Percentiles rank a stretch among this genome's conserved stretches.
These are phyloP conservation scores for Hypoxylon perforatum DNA, from an alignment of 495 filamentous ascomycete genomes.

Conservation along the genomic window DNA sequence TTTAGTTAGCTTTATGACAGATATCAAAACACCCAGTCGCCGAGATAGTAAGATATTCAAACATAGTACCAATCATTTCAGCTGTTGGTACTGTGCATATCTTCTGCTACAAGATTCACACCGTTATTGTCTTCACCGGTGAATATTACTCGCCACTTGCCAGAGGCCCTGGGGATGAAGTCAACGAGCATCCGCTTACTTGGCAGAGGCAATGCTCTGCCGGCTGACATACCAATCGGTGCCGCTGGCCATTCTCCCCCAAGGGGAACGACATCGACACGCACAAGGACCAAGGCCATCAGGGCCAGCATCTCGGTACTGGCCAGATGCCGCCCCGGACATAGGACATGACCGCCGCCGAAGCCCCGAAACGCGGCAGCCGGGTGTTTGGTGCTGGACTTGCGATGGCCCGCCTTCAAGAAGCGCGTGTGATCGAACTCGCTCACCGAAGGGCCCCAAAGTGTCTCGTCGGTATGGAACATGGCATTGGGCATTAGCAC, in stretches of 20 bases:
- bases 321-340: conserved; percentile 42
- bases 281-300: conserved; percentile 14
- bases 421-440: conserved; percentile 42
- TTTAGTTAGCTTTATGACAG: too few species aligned
- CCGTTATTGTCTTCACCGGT: conserved; percentile 13
- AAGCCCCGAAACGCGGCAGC: conserved; percentile 41
- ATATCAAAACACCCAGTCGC: too few species aligned
- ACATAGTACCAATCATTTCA: too few species aligned
- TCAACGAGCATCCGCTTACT: neutral
- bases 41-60: too few species aligned
- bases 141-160: conserved; percentile 3
- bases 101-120: conserved; percentile 19
- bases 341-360: conserved; percentile 36
- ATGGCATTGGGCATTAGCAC: conserved; percentile 29
- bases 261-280: conserved; percentile 8
- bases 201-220: neutral
- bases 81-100: too few species aligned
- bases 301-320: conserved; percentile 36
- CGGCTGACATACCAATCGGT: neutral
- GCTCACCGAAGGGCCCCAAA: conserved; percentile 34
- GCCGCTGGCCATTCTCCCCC: neutral
- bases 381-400: conserved; percentile 17
- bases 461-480: conserved; percentile 28
- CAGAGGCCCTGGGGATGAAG: neutral
- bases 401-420: conserved; percentile 13